Evolutionary conservation across 2,329 filamentous ascomycete species (phyloP), one percentile per base, ranked within the genome.

Genomic region (Truncatella angustata): DNA sequence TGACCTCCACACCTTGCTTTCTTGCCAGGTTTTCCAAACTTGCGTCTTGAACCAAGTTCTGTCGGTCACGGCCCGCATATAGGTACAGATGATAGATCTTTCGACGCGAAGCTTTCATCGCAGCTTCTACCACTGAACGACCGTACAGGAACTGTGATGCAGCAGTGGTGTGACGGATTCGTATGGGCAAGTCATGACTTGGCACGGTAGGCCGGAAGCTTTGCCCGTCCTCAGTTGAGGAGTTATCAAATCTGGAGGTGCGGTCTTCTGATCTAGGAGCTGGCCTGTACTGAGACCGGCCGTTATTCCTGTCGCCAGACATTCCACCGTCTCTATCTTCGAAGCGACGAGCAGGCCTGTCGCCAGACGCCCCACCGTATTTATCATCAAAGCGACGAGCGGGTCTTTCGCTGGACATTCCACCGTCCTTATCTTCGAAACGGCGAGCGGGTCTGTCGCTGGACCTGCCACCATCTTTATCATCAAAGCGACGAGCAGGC

Each of bases 121-220:
- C 92, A 18, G 92, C 88, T 56, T 88, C 79, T 20, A 97, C 90
- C 2, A 90, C 85, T 2, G 88, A 89, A 40, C 81, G 82, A 5
- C 94, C 94, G 65, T 96, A 97, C 2, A 99, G 76, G 61, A 97
- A 97, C 56, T 96, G 88, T 0, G 92, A 96, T 4, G 90, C 90
- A 0, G 93, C 88, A 1, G 91, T 95, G 0, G 90, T 91, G 65
- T 93, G 64, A 39, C 57, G 61, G n/a, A 68, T 57, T 6, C 65
- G 64, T 23, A 84, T 44, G 70, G 70, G 52, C 65, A 57, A 45
- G 61, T 67, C 24, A 63, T 54, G 51, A 20, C 50, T 47, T 9
- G 28, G 18, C n/a, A 42, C 20, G n/a, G 5, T 24, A 5, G 23
- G 37, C 4, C 43, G 24, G 24, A 23, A 34, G 10, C 37, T n/a